phyloP scores from a whole-genome alignment of 2,329 filamentous ascomycete species.

The Trichoderma asperellum region DNA sequence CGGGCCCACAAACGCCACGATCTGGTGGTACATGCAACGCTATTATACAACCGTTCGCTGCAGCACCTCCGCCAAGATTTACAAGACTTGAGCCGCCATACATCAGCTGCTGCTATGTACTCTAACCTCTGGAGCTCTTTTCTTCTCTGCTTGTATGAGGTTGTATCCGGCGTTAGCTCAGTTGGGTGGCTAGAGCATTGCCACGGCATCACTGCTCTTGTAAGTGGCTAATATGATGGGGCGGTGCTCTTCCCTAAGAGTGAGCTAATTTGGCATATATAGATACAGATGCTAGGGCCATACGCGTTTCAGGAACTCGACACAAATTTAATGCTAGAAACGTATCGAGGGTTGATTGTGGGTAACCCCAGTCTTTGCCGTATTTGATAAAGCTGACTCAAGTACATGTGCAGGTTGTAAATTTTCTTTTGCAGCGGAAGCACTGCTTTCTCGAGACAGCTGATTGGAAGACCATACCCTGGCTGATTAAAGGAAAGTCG shows the following conservation, averaged over 20 bases:
- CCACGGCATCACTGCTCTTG: slow-evolving; percentile 1
- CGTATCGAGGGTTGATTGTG: slow-evolving; percentile 8
- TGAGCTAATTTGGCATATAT: neutral
- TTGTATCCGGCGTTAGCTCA: neutral
- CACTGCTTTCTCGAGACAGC: neutral
- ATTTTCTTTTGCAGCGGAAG: neutral
- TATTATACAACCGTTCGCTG: slow-evolving; percentile 1
- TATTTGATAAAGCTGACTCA: neutral
- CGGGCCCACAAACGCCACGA: neutral
- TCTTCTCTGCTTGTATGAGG: slow-evolving; percentile 14
- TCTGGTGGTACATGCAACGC: slow-evolving; percentile 1
- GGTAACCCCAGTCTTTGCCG: neutral
- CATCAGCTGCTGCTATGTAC: neutral
- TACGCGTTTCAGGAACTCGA: neutral
- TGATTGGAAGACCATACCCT: slow-evolving; percentile 8
- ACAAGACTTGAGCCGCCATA: neutral
- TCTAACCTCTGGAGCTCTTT: slow-evolving; percentile 15
- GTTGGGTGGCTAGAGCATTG: slow-evolving; percentile 6
- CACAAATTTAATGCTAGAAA: slow-evolving; percentile 10
- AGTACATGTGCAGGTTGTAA: neutral
- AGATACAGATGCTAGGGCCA: slow-evolving; percentile 10
- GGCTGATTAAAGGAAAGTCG: neutral
- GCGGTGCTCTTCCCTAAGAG: neutral
- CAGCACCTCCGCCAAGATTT: slow-evolving; percentile 6
- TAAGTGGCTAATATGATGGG: neutral